Evolutionary conservation across 148 eudicot genomes (phyloP), one percentile per base, ranked within the genome.

Genomic region (Mesembryanthemum crystallinum): DNA sequence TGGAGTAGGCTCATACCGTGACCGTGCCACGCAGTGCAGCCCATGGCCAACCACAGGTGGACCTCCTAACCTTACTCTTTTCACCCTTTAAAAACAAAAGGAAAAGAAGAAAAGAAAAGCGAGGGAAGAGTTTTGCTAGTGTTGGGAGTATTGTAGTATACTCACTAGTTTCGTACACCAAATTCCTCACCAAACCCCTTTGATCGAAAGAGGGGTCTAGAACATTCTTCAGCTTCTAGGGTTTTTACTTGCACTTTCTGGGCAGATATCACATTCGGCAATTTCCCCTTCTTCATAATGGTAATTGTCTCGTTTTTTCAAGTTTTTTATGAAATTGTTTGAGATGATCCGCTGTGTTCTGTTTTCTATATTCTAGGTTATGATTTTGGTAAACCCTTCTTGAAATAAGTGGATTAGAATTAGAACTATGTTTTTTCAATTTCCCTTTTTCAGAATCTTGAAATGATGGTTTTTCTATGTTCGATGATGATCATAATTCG

Each of bases 301-400:
- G 72, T 69, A 54, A 69, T 55, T 42, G 0, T 47, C 51, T 28
- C 72, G 27, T 30, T 69, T 69, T 43, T 58, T n/a, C n/a, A n/a
- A 27, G 25, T 32, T 21, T 49, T 27, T 69, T 14, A 17, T 64
- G 8, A 58, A 25, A 45, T 69, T 69, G 32, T 23, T 42, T 39
- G 7, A 27, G 3, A 69, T 47, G 13, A 27, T 25, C 27, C 33
- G 33, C 17, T 35, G 17, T n/a, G n/a, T 17, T 47, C 13, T 5
- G 57, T 47, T 28, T 21, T 25, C n/a, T 25, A 1, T 24, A 24
- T 25, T 0, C 1, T 20, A 12, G 14, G 14, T 69, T 3, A 3
- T 12, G 28, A 24, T 69, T 69, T 30, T 69, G 58, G 23, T 68
- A 43, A 69, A 1, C 39, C 47, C 32, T 67, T 65, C 37, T 37